phyloP scores from a whole-genome alignment of 2,329 filamentous ascomycete species.

The Fusarium sp. region DNA sequence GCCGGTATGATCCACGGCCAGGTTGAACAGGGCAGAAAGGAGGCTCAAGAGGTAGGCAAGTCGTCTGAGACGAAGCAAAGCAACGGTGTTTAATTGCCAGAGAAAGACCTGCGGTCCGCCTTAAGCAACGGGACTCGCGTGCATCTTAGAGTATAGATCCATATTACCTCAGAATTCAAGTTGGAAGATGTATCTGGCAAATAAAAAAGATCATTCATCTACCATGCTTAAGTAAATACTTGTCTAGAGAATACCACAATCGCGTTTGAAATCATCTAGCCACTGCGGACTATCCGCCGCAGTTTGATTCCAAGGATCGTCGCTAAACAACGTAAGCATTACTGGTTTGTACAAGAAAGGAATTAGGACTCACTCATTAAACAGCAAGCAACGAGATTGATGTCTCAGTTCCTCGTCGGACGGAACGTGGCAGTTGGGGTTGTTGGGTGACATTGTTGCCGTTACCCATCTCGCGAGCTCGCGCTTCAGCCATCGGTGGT shows the following conservation, averaged over 20 bases:
- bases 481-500: constrained; percentile 39
- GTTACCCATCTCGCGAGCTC: constrained; percentile 45
- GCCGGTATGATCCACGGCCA: not conserved
- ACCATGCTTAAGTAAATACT: no score
- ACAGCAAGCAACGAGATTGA: constrained; percentile 51
- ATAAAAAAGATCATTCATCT: no score
- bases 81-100: not conserved
- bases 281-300: constrained; percentile 68
- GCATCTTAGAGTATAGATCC: no score
- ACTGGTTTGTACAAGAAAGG: accelerated
- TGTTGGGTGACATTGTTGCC: constrained; percentile 49
- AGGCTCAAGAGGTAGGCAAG: not conserved
- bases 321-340: constrained; percentile 49
- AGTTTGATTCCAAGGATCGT: constrained; percentile 70
- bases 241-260: constrained; percentile 55
- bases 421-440: constrained; percentile 47
- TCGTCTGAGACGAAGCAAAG: not conserved
- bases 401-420: constrained; percentile 52
- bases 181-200: no score
- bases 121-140: no score
- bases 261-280: constrained; percentile 67
- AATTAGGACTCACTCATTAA: constrained; percentile 42
- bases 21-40: not conserved
- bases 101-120: no score
- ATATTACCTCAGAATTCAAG: no score